These are phyloP conservation scores for Beauveria caledonica DNA, from an alignment of 2,329 filamentous ascomycete genomes.

Conservation along the genomic window DNA sequence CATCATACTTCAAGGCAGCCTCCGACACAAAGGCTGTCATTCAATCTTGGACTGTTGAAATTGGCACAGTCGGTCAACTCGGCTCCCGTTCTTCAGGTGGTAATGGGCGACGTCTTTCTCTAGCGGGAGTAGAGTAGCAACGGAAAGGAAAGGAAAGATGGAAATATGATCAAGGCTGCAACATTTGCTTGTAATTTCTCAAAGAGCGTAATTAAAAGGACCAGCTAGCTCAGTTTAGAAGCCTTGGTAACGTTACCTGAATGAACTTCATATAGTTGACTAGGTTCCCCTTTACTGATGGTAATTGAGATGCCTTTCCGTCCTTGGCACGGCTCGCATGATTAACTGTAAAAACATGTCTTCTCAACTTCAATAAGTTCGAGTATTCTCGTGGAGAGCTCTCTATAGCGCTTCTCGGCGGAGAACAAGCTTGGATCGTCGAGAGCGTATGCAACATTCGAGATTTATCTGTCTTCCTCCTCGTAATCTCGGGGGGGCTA, in stretches of 20 bases:
- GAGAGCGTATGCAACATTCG: too few species aligned
- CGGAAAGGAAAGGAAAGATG: not conserved
- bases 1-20: constrained; percentile 19
- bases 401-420: too few species aligned
- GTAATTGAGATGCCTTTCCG: too few species aligned
- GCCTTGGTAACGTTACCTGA: constrained; percentile 5
- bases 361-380: too few species aligned
- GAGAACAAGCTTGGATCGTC: too few species aligned
- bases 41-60: not conserved
- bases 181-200: not conserved
- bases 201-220: not conserved
- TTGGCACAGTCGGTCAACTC: not conserved
- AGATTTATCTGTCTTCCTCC: too few species aligned
- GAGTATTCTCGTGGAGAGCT: too few species aligned
- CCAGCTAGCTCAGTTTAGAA: not conserved
- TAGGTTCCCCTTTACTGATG: too few species aligned
- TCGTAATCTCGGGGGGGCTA: too few species aligned
- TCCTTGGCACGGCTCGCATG: too few species aligned
- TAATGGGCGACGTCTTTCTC: constrained; percentile 3
- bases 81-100: not conserved
- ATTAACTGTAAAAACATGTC: too few species aligned
- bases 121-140: not conserved
- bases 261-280: not conserved
- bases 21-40: constrained; percentile 20
- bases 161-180: not conserved